Evolutionary conservation across 2,329 filamentous ascomycete genomes (phyloP).

Genomic region (Trichoderma polysporum): DNA sequence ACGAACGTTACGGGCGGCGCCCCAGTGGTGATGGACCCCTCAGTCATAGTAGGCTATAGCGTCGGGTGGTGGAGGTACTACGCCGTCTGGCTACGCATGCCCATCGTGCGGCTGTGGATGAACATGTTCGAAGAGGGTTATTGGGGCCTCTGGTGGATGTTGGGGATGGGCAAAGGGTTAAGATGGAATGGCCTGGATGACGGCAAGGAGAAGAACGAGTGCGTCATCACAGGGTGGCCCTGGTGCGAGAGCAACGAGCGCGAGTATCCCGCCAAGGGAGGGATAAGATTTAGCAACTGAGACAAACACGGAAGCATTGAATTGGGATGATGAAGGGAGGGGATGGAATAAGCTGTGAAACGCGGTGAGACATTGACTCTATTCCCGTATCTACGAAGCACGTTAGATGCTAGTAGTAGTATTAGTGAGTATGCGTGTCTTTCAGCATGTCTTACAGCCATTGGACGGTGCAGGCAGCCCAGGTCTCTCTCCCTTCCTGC

Average conservation of each 20-base stretch:
- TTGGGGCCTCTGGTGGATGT: slow-evolving; percentile 19
- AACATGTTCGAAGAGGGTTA: slow-evolving; percentile 18
- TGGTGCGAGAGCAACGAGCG: slow-evolving; percentile 4
- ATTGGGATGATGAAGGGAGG: neutral
- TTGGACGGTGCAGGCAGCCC: neutral
- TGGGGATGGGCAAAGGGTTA: slow-evolving; percentile 20
- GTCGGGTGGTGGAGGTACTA: slow-evolving; percentile 22
- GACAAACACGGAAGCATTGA: neutral
- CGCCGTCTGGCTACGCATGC: slow-evolving; percentile 21
- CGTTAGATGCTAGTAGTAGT: too few relatives aligned
- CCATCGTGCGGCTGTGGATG: slow-evolving; percentile 21
- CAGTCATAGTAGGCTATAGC: slow-evolving; percentile 19
- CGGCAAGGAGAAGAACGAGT: slow-evolving; percentile 21
- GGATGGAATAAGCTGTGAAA: neutral
- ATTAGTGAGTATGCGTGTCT: too few relatives aligned
- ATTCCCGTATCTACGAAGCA: neutral
- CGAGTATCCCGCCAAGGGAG: slow-evolving; percentile 8
- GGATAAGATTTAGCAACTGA: slow-evolving; percentile 3
- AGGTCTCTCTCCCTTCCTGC: neutral
- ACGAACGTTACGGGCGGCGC: slow-evolving; percentile 20
- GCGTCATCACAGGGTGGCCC: slow-evolving; percentile 19
- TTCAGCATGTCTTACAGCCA: too few relatives aligned
- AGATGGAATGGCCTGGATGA: slow-evolving; percentile 18
- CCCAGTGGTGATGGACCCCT: slow-evolving; percentile 19
- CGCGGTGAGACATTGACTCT: neutral